Evolutionary conservation across 257 asterid species (phyloP).

Genomic region (Nicotiana tabacum): DNA sequence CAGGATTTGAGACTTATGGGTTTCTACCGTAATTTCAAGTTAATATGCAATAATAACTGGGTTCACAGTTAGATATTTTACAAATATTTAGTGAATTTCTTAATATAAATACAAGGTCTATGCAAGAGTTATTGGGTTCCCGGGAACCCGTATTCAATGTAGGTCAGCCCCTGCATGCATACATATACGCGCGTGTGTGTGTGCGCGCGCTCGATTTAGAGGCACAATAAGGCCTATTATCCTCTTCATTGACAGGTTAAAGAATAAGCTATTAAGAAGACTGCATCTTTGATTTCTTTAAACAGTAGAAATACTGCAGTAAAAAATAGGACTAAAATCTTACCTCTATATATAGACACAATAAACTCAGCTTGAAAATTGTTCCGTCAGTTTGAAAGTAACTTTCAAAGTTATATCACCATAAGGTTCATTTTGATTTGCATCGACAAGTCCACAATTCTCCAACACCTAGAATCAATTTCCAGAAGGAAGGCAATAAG

Average conservation of each 20-base stretch:
- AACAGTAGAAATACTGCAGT: not conserved
- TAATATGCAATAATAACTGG: too few relatives aligned
- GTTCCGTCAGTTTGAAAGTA: slow-evolving; percentile 51
- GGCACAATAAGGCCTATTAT: too few relatives aligned
- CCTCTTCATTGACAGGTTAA: too few relatives aligned
- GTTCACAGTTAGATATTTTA: too few relatives aligned
- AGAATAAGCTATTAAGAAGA: too few relatives aligned
- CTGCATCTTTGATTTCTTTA: not conserved
- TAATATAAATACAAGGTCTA: too few relatives aligned
- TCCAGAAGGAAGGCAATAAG: not conserved
- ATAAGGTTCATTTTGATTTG: slow-evolving; percentile 52
- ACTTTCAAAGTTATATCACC: slow-evolving; percentile 44
- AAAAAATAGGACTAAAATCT: not conserved
- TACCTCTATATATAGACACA: not conserved
- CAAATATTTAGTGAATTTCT: too few relatives aligned
- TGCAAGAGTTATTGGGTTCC: too few relatives aligned
- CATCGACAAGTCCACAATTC: slow-evolving; percentile 44
- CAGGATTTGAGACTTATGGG: too few relatives aligned
- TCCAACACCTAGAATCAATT: slow-evolving; percentile 44
- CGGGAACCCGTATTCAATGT: too few relatives aligned
- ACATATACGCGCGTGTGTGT: not conserved
- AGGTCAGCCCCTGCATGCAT: too few relatives aligned
- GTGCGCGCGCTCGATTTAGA: not conserved
- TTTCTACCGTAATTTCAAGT: too few relatives aligned
- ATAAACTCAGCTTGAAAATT: slow-evolving; percentile 25